phyloP scores from a whole-genome alignment of 345 rosid genomes.

The Eucalyptus virginea region DNA sequence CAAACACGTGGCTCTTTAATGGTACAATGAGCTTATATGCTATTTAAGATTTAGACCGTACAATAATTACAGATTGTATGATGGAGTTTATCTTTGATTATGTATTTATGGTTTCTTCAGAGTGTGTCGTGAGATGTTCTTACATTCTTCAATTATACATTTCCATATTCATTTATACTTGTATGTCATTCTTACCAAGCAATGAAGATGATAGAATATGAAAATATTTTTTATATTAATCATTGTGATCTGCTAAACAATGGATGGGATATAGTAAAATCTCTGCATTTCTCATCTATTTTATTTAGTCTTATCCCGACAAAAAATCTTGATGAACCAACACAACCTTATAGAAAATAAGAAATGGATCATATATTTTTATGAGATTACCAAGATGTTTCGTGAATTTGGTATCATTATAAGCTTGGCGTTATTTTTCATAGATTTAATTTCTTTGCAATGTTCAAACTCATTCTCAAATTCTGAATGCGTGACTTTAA shows the following conservation, averaged over 20 bases:
- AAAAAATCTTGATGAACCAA: background rate
- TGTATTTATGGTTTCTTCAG: background rate
- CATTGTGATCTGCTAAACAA: accelerated
- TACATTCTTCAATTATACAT: too few species aligned
- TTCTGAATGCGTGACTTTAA: too few species aligned
- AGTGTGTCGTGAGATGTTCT: background rate
- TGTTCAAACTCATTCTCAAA: background rate
- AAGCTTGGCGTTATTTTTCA: background rate
- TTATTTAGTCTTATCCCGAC: background rate
- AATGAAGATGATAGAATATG: background rate
- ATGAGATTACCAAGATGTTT: background rate
- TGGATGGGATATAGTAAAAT: background rate
- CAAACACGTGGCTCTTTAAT: background rate
- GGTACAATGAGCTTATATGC: background rate
- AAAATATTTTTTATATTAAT: background rate
- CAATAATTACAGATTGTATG: too few species aligned
- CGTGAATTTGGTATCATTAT: background rate
- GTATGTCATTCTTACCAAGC: background rate
- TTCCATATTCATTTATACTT: background rate
- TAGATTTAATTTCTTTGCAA: background rate
- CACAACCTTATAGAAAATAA: background rate
- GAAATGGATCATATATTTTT: background rate
- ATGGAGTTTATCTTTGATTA: background rate
- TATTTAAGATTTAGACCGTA: too few species aligned
- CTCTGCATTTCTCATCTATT: background rate